Evolutionary conservation across 2,329 filamentous ascomycete species (phyloP).

Genomic region (Allantophomopsis cytisporea): DNA sequence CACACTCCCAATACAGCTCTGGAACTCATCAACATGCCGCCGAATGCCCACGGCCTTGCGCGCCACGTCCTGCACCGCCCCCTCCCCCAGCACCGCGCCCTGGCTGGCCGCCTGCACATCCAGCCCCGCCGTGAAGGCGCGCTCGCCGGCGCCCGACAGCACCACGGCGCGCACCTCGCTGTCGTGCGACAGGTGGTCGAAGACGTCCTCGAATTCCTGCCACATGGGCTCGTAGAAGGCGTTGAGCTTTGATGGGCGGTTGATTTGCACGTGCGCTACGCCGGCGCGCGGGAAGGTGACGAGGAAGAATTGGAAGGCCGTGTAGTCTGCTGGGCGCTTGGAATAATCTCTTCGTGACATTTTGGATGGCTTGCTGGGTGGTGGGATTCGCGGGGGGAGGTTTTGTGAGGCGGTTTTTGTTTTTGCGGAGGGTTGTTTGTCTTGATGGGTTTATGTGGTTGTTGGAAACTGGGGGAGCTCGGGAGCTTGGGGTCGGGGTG

Average conservation of each 20-base stretch:
- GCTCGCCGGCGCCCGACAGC: constrained; percentile 67
- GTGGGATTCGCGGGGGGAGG: background rate
- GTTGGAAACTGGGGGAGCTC: no score
- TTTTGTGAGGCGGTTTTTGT: background rate
- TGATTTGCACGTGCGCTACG: constrained; percentile 87
- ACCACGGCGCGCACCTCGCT: constrained; percentile 63
- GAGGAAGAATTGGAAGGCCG: constrained; percentile 52
- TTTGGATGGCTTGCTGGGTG: no score
- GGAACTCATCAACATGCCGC: constrained; percentile 65
- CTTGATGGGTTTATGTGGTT: no score
- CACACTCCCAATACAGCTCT: constrained; percentile 60
- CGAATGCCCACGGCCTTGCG: constrained; percentile 49
- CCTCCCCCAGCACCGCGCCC: constrained; percentile 27
- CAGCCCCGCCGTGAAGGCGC: constrained; percentile 75
- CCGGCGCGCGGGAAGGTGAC: constrained; percentile 57
- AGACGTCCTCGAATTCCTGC: constrained; percentile 63
- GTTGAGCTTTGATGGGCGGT: constrained; percentile 77
- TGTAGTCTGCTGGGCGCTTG: constrained; percentile 18
- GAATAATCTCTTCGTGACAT: no score
- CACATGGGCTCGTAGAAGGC: constrained; percentile 79
- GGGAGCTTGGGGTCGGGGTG: no score
- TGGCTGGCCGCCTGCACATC: constrained; percentile 62
- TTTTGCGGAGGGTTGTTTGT: background rate
- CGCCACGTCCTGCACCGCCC: constrained; percentile 37
- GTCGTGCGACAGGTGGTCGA: constrained; percentile 59